Evolutionary conservation across 345 rosid genomes (phyloP).

Genomic region (Passiflora organensis): DNA sequence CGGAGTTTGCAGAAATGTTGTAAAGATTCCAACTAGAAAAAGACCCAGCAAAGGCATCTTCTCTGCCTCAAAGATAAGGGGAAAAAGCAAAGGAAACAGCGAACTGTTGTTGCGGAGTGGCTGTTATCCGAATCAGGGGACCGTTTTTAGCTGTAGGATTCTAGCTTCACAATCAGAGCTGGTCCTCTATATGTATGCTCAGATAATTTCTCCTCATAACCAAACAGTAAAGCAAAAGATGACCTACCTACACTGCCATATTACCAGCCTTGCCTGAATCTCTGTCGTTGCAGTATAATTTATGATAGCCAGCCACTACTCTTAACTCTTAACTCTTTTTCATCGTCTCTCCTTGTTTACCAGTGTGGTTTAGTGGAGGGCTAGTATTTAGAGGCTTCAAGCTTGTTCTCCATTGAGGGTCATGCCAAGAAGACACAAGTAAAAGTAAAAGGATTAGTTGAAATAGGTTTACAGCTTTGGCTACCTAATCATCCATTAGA

Average conservation of each 20-base stretch:
- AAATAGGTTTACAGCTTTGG: slow-evolving; percentile 10
- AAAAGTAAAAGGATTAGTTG: neutral
- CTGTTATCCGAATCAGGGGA: no score
- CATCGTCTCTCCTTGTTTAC: no score
- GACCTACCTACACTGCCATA: neutral
- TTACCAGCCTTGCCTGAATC: slow-evolving; percentile 4
- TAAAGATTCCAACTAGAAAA: slow-evolving; percentile 30
- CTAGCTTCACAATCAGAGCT: no score
- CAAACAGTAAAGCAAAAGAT: slow-evolving; percentile 3
- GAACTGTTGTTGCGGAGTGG: no score
- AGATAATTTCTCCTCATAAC: no score
- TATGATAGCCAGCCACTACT: no score
- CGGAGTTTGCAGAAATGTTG: slow-evolving; percentile 13
- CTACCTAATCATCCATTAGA: slow-evolving; percentile 23
- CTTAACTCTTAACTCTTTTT: no score
- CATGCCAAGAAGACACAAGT: neutral
- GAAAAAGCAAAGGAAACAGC: no score
- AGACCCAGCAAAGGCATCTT: slow-evolving; percentile 28
- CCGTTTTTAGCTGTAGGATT: no score
- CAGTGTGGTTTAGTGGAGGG: slow-evolving; percentile 2
- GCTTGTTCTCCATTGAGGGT: slow-evolving; percentile 5
- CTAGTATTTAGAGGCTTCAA: neutral
- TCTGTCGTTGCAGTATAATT: no score
- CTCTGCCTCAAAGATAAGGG: no score
- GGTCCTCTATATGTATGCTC: no score